These are phyloP conservation scores for Albatrellus sp. DNA, from an alignment of 1,284 basidiomycete species.

Conservation along the genomic window DNA sequence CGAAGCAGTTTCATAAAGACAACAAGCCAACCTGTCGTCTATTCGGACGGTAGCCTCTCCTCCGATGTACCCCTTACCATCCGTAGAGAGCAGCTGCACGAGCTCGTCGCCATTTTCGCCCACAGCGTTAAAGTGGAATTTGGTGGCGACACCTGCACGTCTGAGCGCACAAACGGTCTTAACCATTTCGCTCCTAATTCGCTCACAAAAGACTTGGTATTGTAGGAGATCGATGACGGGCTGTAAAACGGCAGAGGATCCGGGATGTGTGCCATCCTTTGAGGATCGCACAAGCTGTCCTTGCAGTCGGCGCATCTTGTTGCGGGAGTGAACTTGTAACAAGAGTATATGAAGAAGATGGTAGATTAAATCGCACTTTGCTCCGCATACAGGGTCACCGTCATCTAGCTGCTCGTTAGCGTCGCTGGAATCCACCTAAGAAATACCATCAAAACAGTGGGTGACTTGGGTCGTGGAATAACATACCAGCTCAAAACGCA, in stretches of 20 bases:
- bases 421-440: slow-evolving; percentile 3
- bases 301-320: slow-evolving; percentile 38
- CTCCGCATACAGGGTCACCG: slow-evolving; percentile 14
- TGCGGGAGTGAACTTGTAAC: slow-evolving; percentile 42
- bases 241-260: slow-evolving; percentile 34
- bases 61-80: slow-evolving; percentile 27
- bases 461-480: background rate
- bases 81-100: slow-evolving; percentile 28
- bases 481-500: slow-evolving; percentile 56
- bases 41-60: slow-evolving; percentile 62
- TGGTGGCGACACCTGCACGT: slow-evolving; percentile 41
- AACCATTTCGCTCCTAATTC: slow-evolving; percentile 44
- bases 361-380: slow-evolving; percentile 62
- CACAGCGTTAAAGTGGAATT: slow-evolving; percentile 46
- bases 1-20: background rate
- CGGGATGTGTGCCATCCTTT: slow-evolving; percentile 11
- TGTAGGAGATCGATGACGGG: slow-evolving; percentile 66
- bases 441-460: slow-evolving; percentile 6
- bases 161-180: slow-evolving; percentile 35
- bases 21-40: slow-evolving; percentile 39
- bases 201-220: slow-evolving; percentile 59
- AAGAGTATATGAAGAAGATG: slow-evolving; percentile 49
- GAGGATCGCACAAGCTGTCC: slow-evolving; percentile 14
- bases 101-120: slow-evolving; percentile 55
- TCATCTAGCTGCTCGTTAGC: slow-evolving; percentile 11